These are phyloP conservation scores for Immersiella caudata DNA, from an alignment of 495 filamentous ascomycete species.

Conservation along the genomic window DNA sequence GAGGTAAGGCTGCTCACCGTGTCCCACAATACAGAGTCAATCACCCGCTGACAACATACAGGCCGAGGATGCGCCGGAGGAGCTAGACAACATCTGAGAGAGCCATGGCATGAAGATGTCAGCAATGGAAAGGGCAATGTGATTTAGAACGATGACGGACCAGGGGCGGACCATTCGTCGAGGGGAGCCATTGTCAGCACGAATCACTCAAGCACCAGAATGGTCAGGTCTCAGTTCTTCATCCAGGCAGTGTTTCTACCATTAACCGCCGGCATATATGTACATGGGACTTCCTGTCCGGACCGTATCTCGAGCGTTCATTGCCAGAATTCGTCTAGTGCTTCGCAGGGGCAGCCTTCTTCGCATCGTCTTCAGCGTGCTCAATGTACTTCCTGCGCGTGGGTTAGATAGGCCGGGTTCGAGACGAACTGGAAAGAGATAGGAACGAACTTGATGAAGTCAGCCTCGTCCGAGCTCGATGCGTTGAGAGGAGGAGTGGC, in stretches of 20 bases:
- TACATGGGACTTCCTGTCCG: conserved; percentile 30
- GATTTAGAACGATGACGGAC: background rate
- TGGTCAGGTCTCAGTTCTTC: background rate
- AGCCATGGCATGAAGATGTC: background rate
- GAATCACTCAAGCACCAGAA: background rate
- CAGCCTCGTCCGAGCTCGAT: conserved; percentile 87
- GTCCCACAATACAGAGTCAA: background rate
- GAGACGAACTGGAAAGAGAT: background rate
- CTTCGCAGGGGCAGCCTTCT: conserved; percentile 47
- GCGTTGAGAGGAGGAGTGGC: conserved; percentile 83
- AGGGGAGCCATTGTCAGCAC: background rate
- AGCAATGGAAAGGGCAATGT: background rate
- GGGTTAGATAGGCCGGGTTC: conserved; percentile 34
- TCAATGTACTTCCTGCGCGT: conserved; percentile 74
- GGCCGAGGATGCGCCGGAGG: background rate
- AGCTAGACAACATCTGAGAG: background rate
- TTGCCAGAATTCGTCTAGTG: conserved; percentile 22
- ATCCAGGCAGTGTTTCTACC: conserved; percentile 23
- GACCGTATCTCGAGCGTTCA: conserved; percentile 2
- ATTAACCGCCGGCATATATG: conserved; percentile 33
- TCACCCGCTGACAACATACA: background rate
- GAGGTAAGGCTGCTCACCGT: background rate
- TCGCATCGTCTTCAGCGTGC: conserved; percentile 68
- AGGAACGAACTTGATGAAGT: conserved; percentile 86
- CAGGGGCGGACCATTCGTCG: background rate